Evolutionary conservation across 164 flowering plant genomes (phyloP).

Genomic region (Magnolia officinalis): DNA sequence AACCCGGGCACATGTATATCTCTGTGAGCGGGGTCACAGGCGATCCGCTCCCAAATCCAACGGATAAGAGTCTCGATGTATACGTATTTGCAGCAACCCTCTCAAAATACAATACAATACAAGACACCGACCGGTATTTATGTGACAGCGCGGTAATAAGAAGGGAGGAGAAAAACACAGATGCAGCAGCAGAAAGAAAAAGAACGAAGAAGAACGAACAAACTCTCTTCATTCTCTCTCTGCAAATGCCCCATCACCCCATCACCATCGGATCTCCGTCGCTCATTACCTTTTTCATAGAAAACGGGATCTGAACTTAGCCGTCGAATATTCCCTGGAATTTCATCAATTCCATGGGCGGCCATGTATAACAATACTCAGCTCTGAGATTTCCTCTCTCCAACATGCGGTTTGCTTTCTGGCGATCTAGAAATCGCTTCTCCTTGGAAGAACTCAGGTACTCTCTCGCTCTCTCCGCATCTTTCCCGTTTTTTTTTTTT

Average conservation of each 20-base stretch:
- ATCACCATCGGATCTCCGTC: not conserved
- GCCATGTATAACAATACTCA: slow-evolving; percentile 9
- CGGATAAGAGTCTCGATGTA: no score
- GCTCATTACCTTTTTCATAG: not conserved
- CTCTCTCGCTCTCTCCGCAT: not conserved
- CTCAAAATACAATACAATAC: no score
- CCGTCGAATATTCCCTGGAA: not conserved
- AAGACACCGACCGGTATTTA: no score
- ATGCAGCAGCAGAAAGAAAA: not conserved
- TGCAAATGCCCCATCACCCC: not conserved
- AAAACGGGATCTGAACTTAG: not conserved
- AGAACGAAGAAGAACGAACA: not conserved
- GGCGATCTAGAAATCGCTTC: slow-evolving; percentile 84
- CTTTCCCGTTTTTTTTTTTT: not conserved
- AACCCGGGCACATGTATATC: no score
- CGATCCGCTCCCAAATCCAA: no score
- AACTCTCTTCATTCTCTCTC: not conserved
- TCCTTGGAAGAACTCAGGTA: slow-evolving; percentile 87
- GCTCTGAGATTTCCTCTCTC: slow-evolving; percentile 20
- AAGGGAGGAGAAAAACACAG: not conserved
- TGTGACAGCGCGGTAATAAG: not conserved
- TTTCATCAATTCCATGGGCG: not conserved
- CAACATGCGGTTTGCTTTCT: slow-evolving; percentile 85
- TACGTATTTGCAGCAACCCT: no score
- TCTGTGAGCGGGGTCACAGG: no score